phyloP scores from a whole-genome alignment of 345 rosid genomes.

The Camelina hispida region DNA sequence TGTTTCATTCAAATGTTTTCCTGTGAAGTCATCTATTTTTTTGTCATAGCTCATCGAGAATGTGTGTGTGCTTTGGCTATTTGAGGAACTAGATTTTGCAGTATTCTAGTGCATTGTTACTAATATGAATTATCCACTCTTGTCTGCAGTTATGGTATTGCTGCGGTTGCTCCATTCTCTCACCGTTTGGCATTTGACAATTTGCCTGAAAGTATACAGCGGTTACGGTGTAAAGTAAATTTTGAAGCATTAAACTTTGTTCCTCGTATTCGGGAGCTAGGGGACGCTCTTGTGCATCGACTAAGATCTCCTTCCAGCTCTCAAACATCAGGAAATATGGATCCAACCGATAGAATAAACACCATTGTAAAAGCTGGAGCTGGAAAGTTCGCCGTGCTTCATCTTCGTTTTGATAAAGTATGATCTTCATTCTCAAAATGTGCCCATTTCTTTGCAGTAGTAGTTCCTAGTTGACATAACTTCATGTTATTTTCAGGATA shows the following conservation, averaged over 20 bases:
- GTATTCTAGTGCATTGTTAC: slow-evolving; percentile 6
- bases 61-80: not conserved
- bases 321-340: slow-evolving; percentile 46
- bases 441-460: slow-evolving; percentile 2
- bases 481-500: slow-evolving; percentile 55
- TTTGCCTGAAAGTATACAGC: slow-evolving; percentile 71
- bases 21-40: not conserved
- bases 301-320: slow-evolving; percentile 56
- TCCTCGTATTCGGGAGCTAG: slow-evolving; percentile 61
- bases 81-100: slow-evolving; percentile 6
- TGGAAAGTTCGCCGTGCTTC: slow-evolving; percentile 81
- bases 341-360: slow-evolving; percentile 46
- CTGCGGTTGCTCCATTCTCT: slow-evolving; percentile 95
- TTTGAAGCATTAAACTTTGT: slow-evolving; percentile 80
- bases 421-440: slow-evolving; percentile 21
- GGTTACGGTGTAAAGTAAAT: slow-evolving; percentile 93
- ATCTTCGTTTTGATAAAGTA: slow-evolving; percentile 98
- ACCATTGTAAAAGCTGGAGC: slow-evolving; percentile 50
- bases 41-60: not conserved
- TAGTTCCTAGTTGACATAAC: slow-evolving; percentile 6
- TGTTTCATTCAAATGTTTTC: not conserved
- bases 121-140: not conserved
- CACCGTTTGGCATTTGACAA: slow-evolving; percentile 90
- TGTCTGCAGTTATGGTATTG: slow-evolving; percentile 77
- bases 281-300: slow-evolving; percentile 67